These are phyloP conservation scores for Globisporangium spiculum DNA, from an alignment of 352 stramenopile species.

Conservation along the genomic window DNA sequence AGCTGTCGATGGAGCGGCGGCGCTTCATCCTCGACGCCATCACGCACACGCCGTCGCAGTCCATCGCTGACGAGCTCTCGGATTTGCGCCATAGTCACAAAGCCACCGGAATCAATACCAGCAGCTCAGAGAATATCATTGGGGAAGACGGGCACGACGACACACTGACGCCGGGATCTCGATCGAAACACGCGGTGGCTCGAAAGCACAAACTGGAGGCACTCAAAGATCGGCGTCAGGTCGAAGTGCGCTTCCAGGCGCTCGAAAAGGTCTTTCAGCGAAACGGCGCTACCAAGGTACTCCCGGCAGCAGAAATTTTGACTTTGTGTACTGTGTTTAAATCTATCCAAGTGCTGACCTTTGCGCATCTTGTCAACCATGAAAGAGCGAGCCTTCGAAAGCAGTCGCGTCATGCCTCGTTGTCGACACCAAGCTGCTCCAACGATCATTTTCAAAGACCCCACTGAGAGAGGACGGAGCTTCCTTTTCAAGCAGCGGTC, in stretches of 20 bases:
- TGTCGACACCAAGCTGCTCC: not conserved
- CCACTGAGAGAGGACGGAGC: not conserved
- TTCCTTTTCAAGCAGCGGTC: not conserved
- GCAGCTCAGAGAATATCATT: not conserved
- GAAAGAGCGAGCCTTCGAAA: too few relatives aligned
- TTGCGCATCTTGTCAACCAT: not conserved
- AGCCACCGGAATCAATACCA: not conserved
- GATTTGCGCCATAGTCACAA: constrained; percentile 32
- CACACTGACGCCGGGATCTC: constrained; percentile 7
- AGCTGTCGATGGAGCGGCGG: constrained; percentile 70
- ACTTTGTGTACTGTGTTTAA: too few relatives aligned
- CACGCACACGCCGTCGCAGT: constrained; percentile 47
- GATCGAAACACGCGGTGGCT: constrained; percentile 24
- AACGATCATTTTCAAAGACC: not conserved
- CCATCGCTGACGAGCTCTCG: constrained; percentile 52
- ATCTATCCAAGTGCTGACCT: not conserved
- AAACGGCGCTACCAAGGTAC: constrained; percentile 40
- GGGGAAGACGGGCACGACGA: not conserved
- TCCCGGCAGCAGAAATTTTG: not conserved
- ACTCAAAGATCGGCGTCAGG: constrained; percentile 42
- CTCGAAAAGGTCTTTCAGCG: constrained; percentile 54
- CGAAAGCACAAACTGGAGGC: constrained; percentile 56
- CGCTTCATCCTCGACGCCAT: constrained; percentile 75
- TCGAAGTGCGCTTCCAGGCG: constrained; percentile 58
- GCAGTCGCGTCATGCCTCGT: too few relatives aligned